Base-by-base conservation (phyloP, 768 basidiomycete species). In the Calocybe gangraenosa region DNA sequence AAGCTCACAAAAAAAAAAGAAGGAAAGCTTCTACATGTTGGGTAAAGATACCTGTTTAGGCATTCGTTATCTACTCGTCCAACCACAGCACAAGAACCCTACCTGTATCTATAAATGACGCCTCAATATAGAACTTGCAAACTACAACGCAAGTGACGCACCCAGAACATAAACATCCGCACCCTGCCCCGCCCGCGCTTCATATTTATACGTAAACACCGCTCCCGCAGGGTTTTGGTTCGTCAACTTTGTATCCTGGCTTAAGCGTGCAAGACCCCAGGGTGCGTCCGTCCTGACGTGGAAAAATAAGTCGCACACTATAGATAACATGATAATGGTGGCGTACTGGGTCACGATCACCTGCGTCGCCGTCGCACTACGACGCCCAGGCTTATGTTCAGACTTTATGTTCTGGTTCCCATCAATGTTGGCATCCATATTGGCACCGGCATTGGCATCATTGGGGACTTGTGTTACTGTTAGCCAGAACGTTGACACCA, bases 151-250 rank as follows among this genome's bases (percentile, higher is more conserved):
- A 28, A 28, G 25, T 11, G 25, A 47, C 50, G 5, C 22, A 51
- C 50, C 54, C 28, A 60, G 35, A 18, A 60, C 35, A 30, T 56
- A 57, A 21, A 59, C 56, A 50, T 61, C 59, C n/a, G 54, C 51
- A 9, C 56, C 56, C 25, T 31, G 35, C n/a, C 57, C 55, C 5
- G 50, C 35, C 3, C 30, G 18, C 11, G 18, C 13, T 15, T 42
- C 38, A 40, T 51, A 58, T 6, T 18, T 48, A 37, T 49, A 51
- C 3, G 46, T 44, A 15, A 56, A 49, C 38, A 54, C 33, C 22
- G 46, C 47, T 28, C 25, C 25, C 28, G 46, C 39, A 40, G 55
- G 53, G 52, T 56, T 55, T 50, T 46, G 60, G 45, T 44, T 48
- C 9, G 25, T 15, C 3, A 52, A 47, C 19, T 49, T 50, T 37